Evolutionary conservation across 306 rosid genomes (phyloP).

Genomic region (Prosopis cineraria): DNA sequence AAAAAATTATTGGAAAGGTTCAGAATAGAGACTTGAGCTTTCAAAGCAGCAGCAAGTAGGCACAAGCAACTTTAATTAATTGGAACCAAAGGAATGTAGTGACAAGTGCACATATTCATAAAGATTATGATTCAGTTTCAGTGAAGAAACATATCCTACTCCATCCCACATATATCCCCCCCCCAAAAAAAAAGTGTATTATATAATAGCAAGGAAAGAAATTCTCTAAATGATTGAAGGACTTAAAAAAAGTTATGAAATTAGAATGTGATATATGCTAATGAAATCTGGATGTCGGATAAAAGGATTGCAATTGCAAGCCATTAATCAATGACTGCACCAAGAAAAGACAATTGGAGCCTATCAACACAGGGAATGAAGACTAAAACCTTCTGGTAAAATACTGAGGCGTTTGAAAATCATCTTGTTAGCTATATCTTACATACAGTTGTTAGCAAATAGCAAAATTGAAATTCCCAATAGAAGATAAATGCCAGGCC

Average conservation of each 20-base stretch:
- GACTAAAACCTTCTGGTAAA: background rate
- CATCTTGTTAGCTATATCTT: background rate
- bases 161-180: background rate
- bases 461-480: background rate
- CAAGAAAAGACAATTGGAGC: background rate
- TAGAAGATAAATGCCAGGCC: background rate
- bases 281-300: background rate
- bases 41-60: background rate
- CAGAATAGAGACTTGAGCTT: slow-evolving; percentile 2
- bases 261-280: background rate
- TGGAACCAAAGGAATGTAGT: background rate
- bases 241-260: background rate
- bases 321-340: background rate
- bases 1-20: background rate
- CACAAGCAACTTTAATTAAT: background rate
- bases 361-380: background rate
- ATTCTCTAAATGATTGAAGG: background rate
- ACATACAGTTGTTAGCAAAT: background rate
- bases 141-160: background rate
- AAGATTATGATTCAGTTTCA: background rate
- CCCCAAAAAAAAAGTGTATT: background rate
- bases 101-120: background rate
- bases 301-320: background rate
- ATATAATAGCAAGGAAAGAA: background rate
- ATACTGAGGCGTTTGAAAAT: background rate